A percentile compares a stretch with the other conserved stretches of the same genome.
Evolutionary conservation across 345 rosid genomes (phyloP).

Genomic region (Rubroshorea leprosula): DNA sequence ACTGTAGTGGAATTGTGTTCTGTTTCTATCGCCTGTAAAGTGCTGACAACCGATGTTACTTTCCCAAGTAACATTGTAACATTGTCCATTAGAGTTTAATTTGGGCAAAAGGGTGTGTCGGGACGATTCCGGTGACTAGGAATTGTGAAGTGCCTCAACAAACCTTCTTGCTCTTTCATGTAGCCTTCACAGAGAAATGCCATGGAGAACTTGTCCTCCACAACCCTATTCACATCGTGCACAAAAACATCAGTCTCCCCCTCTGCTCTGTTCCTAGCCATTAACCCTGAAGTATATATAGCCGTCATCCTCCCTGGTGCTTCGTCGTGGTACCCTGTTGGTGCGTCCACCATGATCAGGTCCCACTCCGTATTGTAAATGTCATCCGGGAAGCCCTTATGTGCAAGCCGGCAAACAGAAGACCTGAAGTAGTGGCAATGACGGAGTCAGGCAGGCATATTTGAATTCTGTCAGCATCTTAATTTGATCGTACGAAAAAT

Average conservation of each 20-base stretch:
- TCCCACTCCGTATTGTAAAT: slow-evolving; percentile 74
- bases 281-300: slow-evolving; percentile 78
- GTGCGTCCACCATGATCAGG: slow-evolving; percentile 89
- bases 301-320: slow-evolving; percentile 93
- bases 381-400: slow-evolving; percentile 74
- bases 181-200: slow-evolving; percentile 72
- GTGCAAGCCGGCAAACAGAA: slow-evolving; percentile 77
- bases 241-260: slow-evolving; percentile 85
- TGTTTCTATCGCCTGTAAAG: no score
- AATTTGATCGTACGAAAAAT: no score
- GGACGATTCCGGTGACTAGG: slow-evolving; percentile 59
- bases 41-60: no score
- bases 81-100: no score
- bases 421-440: slow-evolving; percentile 22
- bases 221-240: slow-evolving; percentile 75
- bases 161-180: slow-evolving; percentile 67
- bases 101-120: slow-evolving; percentile 59
- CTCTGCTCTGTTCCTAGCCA: slow-evolving; percentile 63
- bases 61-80: no score
- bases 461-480: slow-evolving; percentile 27
- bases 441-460: neutral
- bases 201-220: slow-evolving; percentile 68
- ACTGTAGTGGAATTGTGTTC: no score
- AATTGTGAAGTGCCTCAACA: slow-evolving; percentile 72
- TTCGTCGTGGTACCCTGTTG: slow-evolving; percentile 66